These are phyloP conservation scores for Aspergillus ustus DNA, from an alignment of 2,329 filamentous ascomycete species.

Conservation along the genomic window DNA sequence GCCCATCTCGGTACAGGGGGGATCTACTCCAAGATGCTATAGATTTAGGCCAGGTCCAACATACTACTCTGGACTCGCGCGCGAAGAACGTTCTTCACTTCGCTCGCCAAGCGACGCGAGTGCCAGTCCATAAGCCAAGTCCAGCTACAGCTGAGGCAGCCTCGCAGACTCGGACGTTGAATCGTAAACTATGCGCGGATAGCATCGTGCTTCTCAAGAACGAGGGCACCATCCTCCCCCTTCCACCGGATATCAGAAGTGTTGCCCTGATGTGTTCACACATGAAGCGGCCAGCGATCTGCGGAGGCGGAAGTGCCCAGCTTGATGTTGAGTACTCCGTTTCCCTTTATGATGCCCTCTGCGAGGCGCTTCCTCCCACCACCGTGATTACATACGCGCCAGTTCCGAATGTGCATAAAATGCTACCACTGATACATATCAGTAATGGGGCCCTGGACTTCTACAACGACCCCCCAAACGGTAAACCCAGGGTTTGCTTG, in stretches of 20 bases:
- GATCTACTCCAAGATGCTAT: constrained; percentile 34
- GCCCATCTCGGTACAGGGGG: constrained; percentile 44
- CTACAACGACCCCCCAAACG: constrained; percentile 59
- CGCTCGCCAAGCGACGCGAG: constrained; percentile 54
- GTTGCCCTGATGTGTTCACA: constrained; percentile 59
- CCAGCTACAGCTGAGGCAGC: constrained; percentile 32
- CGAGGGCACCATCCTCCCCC: constrained; percentile 63
- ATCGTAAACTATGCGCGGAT: constrained; percentile 68
- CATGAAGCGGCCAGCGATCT: constrained; percentile 47
- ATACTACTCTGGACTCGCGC: constrained; percentile 58
- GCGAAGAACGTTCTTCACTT: constrained; percentile 60
- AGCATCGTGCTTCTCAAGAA: constrained; percentile 74
- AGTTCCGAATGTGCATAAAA: too few relatives aligned
- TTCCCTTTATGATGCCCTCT: constrained; percentile 45
- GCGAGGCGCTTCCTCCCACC: constrained; percentile 26
- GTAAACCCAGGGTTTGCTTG: constrained; percentile 51
- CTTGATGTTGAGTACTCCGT: constrained; percentile 46
- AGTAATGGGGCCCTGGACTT: constrained; percentile 51
- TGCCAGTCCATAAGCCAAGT: constrained; percentile 44
- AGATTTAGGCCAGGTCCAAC: constrained; percentile 54
- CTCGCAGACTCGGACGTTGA: constrained; percentile 53
- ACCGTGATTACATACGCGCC: constrained; percentile 21
- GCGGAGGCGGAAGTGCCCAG: constrained; percentile 67
- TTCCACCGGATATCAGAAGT: constrained; percentile 45
- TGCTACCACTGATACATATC: too few relatives aligned